Percentiles rank a stretch among this genome's conserved stretches.
Conservation (phyloP, 1,284 basidiomycete species). For the Thecaphora thlaspeos region DNA sequence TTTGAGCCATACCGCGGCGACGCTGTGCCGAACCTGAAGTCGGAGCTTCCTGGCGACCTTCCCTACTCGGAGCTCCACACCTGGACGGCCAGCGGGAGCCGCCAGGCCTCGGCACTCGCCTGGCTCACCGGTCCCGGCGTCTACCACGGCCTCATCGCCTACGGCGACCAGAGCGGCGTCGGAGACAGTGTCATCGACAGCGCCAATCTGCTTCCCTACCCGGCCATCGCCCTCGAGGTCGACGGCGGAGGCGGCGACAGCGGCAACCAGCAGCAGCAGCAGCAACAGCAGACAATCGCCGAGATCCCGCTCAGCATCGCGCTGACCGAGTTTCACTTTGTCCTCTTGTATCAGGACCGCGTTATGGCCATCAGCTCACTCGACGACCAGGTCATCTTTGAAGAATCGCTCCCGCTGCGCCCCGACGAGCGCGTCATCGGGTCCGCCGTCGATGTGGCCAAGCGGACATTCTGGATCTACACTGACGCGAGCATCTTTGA, state of each 20-base stretch:
- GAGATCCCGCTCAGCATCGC: conserved; percentile 67
- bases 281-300: conserved; percentile 19
- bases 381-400: conserved; percentile 78
- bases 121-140: conserved; percentile 50
- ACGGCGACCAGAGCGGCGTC: conserved; percentile 57
- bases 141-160: conserved; percentile 40
- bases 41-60: conserved; percentile 53
- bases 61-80: conserved; percentile 58
- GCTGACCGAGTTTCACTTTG: conserved; percentile 87
- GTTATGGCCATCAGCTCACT: conserved; percentile 77
- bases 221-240: conserved; percentile 24
- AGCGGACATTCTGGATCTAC: conserved; percentile 91
- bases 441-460: conserved; percentile 69
- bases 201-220: conserved; percentile 61
- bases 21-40: conserved; percentile 45
- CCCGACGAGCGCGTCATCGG: conserved; percentile 46
- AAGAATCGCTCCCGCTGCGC: conserved; percentile 64
- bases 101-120: conserved; percentile 11
- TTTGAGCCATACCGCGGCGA: conserved; percentile 49
- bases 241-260: conserved; percentile 1
- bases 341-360: conserved; percentile 78
- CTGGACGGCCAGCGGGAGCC: conserved; percentile 50
- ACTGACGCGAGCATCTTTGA: conserved; percentile 88
- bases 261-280: conserved; percentile 4
- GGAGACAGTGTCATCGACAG: conserved; percentile 75